Evolutionary conservation across 169 alveolate genomes (phyloP).

Genomic region (Cystoisospora suis): DNA sequence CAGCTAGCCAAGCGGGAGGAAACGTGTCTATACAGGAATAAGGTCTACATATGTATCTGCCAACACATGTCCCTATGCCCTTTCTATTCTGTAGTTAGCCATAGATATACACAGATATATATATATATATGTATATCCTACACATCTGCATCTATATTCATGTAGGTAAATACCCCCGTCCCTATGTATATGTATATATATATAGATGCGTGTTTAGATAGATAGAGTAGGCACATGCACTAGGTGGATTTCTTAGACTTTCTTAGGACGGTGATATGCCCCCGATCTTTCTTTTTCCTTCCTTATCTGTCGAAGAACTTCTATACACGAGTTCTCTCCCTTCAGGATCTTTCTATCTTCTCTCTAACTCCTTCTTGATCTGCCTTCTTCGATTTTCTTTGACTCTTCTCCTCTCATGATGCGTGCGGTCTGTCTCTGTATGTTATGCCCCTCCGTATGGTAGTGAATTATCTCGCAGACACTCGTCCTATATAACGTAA

Average conservation of each 20-base stretch:
- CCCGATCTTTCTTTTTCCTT: background rate
- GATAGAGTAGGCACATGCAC: background rate
- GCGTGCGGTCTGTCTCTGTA: no score
- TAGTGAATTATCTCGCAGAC: no score
- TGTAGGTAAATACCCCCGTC: background rate
- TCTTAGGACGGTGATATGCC: background rate
- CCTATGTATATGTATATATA: background rate
- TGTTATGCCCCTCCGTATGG: no score
- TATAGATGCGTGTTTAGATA: background rate
- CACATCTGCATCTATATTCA: background rate
- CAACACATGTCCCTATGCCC: background rate
- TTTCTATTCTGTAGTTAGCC: background rate
- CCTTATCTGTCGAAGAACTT: background rate
- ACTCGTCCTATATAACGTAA: no score
- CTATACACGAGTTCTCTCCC: background rate
- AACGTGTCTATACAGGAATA: no score
- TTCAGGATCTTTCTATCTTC: background rate
- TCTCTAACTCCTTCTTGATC: no score
- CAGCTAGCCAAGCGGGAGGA: no score
- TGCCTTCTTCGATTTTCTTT: no score
- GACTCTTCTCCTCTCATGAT: no score
- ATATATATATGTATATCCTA: constrained; percentile 12
- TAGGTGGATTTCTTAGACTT: background rate
- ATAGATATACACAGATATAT: background rate
- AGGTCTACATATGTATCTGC: no score